phyloP scores from a whole-genome alignment of 2,329 filamentous ascomycete species.

The Lasiodiplodia citricola region DNA sequence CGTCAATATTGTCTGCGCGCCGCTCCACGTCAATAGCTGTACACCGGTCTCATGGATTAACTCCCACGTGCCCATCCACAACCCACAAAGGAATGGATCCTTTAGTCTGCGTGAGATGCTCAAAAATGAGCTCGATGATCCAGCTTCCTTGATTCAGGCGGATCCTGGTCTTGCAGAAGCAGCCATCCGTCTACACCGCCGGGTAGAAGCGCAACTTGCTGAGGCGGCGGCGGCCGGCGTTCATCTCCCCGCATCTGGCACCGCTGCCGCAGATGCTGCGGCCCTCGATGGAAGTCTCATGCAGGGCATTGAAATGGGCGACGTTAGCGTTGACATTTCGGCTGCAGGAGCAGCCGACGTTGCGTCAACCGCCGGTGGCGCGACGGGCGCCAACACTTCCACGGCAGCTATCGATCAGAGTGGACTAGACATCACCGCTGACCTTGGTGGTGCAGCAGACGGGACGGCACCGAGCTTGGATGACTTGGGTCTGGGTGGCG shows the following conservation, averaged over 20 bases:
- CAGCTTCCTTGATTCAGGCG: slow-evolving; percentile 60
- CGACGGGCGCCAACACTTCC: not conserved
- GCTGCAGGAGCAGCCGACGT: slow-evolving; percentile 9
- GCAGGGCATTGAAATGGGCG: slow-evolving; percentile 26
- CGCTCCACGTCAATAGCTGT: slow-evolving; percentile 50
- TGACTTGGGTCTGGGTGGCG: slow-evolving; percentile 8
- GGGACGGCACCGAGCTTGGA: slow-evolving; percentile 10
- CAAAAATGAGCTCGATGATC: slow-evolving; percentile 63
- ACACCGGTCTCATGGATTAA: slow-evolving; percentile 42
- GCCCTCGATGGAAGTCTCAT: slow-evolving; percentile 19
- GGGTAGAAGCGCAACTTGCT: slow-evolving; percentile 68
- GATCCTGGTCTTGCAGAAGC: slow-evolving; percentile 65
- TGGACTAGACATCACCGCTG: not conserved
- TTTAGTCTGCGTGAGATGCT: slow-evolving; percentile 67
- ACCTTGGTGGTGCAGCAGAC: slow-evolving; percentile 3
- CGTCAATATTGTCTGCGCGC: slow-evolving; percentile 71
- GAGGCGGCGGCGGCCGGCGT: slow-evolving; percentile 6
- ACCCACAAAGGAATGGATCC: slow-evolving; percentile 35
- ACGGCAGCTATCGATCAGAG: slow-evolving; percentile 7
- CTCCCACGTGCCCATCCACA: slow-evolving; percentile 36
- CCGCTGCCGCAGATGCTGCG: slow-evolving; percentile 10
- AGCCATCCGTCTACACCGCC: slow-evolving; percentile 66
- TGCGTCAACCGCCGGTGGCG: not conserved
- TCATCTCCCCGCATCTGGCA: slow-evolving; percentile 2
- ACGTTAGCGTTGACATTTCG: slow-evolving; percentile 19